phyloP scores from a whole-genome alignment of 2,329 filamentous ascomycete genomes.

The Coniochaeta prunicola region DNA sequence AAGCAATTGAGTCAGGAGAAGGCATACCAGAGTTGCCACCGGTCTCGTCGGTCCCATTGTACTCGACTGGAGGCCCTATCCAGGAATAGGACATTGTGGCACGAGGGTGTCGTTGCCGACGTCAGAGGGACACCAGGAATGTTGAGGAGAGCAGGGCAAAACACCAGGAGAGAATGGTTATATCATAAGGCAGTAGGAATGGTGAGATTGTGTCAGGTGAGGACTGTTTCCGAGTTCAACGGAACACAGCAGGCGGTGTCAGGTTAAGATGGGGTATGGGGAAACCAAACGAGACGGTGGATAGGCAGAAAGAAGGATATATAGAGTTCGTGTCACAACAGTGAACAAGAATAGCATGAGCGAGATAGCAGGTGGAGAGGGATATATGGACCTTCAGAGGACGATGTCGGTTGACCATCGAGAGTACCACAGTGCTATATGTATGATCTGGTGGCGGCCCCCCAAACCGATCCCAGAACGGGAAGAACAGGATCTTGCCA shows the following conservation, averaged over 20 bases:
- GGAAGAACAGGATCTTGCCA: neutral
- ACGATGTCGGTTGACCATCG: no score
- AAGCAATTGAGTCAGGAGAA: neutral
- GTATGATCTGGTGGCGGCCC: neutral
- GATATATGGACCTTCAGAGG: neutral
- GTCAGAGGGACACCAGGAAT: neutral
- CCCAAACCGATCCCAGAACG: neutral
- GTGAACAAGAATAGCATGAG: no score
- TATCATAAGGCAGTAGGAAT: neutral
- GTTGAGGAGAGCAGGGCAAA: neutral
- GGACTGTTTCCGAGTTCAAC: neutral
- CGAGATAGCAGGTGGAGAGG: neutral
- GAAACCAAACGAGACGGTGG: neutral
- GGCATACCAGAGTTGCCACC: constrained; percentile 75
- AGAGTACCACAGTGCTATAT: neutral
- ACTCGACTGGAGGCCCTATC: constrained; percentile 48
- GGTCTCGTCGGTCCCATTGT: constrained; percentile 57
- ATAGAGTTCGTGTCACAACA: neutral
- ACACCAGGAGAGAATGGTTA: neutral
- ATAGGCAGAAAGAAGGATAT: neutral
- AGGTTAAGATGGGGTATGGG: neutral
- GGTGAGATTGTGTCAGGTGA: neutral
- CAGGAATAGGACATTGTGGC: constrained; percentile 50
- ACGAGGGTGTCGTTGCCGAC: neutral
- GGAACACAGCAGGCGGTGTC: neutral